Evolutionary conservation across 208 protist genomes (phyloP), one percentile per base, ranked within the genome.

Genomic region (Leishmania braziliensis): DNA sequence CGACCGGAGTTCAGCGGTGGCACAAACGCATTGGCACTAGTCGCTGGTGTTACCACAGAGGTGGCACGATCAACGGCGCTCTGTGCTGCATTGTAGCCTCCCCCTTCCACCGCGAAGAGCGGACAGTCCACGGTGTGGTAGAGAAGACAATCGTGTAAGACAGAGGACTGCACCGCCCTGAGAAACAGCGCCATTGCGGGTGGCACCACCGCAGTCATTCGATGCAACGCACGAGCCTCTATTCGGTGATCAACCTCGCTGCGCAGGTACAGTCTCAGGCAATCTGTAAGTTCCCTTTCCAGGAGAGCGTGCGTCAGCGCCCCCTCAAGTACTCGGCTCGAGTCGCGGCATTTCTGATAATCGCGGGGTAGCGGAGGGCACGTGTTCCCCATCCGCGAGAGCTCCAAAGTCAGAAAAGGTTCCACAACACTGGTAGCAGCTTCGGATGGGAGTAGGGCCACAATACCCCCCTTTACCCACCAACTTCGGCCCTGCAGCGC

Each of bases 101-200:
- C 43, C 39, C 74, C 36, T 18, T 65, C 56, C 18, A 51, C 36
- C 26, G 60, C 71, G 56, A 83, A 33, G 3, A 91, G 63, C 23
- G 91, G 89, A 12, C 82, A 77, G 48, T 89, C 77, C 60, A 87
- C 66, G 10, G 62, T 78, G 68, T 92, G 88, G 58, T 88, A 75
- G 2, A 95, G 78, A 0, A 95, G 16, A 71, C 86, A 86, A 12
- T 77, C 75, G 9, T 87, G 85, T 26, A 88, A 65, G 48, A 86
- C 26, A 63, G 62, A 56, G 20, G 69, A 46, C 51, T 88, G 80
- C 33, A 89, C 26, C 3, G 6, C 10, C 36, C 80, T 39, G 9
- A 91, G 68, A 3, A 92, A 83, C 43, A 88, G 68, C 12, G 86
- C 91, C 9, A 95, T 81, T 9, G 85, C 60, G 6, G 80, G 82